Conservation (phyloP, 2,329 filamentous ascomycete genomes). For the Cladosporium sp. region DNA sequence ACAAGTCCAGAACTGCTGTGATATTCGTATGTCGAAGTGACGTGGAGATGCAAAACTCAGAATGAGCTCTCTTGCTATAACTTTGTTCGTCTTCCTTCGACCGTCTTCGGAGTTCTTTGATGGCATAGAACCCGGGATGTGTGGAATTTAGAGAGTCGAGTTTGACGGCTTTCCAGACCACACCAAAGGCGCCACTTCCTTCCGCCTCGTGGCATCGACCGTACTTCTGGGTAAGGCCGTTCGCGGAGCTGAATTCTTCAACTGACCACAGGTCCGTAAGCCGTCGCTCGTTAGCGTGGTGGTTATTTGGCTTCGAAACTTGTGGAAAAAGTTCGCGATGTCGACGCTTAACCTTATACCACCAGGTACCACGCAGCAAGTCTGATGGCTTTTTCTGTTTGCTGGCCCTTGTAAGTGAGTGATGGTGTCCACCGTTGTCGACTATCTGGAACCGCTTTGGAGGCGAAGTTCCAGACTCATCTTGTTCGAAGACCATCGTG, state of each 20-base stretch:
- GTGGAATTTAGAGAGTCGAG: slow-evolving; percentile 72
- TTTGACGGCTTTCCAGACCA: slow-evolving; percentile 97
- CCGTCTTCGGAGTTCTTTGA: slow-evolving; percentile 94
- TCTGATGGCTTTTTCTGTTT: slow-evolving; percentile 92
- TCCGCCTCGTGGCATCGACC: slow-evolving; percentile 98
- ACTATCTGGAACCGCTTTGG: slow-evolving; percentile 53
- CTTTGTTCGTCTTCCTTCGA: slow-evolving; percentile 95
- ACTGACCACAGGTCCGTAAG: no score
- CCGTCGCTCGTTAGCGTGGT: no score
- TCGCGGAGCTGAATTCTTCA: slow-evolving; percentile 73
- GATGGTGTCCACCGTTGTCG: slow-evolving; percentile 71
- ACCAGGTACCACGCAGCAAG: slow-evolving; percentile 80
- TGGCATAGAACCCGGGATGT: slow-evolving; percentile 86
- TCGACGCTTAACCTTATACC: slow-evolving; percentile 77
- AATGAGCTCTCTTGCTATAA: slow-evolving; percentile 94
- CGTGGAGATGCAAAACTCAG: slow-evolving; percentile 97
- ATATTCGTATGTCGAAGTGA: slow-evolving; percentile 96
- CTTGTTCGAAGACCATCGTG: no score
- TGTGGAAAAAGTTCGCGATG: slow-evolving; percentile 69
- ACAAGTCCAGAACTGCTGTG: slow-evolving; percentile 91
- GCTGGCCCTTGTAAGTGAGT: slow-evolving; percentile 83
- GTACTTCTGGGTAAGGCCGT: slow-evolving; percentile 89
- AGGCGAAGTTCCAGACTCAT: no score
- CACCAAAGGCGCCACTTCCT: slow-evolving; percentile 92
- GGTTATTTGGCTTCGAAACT: no score